phyloP scores from a whole-genome alignment of 1,139 yeast species.

The Lodderomyces oxycetoniae region DNA sequence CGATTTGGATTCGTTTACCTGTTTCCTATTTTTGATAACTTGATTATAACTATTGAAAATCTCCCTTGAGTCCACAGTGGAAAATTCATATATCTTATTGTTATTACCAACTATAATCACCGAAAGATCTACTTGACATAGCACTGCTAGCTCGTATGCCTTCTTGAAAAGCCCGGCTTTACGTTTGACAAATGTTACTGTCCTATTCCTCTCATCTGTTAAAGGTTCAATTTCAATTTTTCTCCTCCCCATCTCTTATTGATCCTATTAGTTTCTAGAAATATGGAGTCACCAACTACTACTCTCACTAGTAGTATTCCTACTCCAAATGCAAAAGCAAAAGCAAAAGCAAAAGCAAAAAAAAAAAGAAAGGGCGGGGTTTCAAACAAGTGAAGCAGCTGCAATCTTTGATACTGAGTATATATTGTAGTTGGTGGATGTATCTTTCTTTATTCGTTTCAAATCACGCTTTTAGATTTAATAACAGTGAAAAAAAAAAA shows the following conservation, averaged over 20 bases:
- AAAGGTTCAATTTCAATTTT: slow-evolving; percentile 92
- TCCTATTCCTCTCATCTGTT: slow-evolving; percentile 80
- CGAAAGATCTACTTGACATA: slow-evolving; percentile 91
- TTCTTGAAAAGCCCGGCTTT: slow-evolving; percentile 94
- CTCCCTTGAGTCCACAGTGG: slow-evolving; percentile 64
- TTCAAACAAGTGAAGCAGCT: too few relatives aligned
- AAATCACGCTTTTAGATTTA: too few relatives aligned
- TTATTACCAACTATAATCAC: slow-evolving; percentile 86
- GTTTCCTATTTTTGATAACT: slow-evolving; percentile 19
- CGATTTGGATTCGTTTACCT: slow-evolving; percentile 52
- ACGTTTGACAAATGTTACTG: slow-evolving; percentile 88
- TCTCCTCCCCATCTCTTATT: slow-evolving; percentile 99
- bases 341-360: too few relatives aligned
- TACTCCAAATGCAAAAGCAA: too few relatives aligned
- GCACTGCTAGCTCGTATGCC: slow-evolving; percentile 89
- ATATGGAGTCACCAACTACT: too few relatives aligned
- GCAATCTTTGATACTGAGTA: too few relatives aligned
- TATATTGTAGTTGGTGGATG: too few relatives aligned
- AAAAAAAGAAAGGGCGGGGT: too few relatives aligned
- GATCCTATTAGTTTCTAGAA: too few relatives aligned
- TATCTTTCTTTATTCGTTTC: too few relatives aligned
- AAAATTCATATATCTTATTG: slow-evolving; percentile 75
- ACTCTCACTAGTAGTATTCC: too few relatives aligned
- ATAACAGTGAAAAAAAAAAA: too few relatives aligned
- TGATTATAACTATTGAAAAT: slow-evolving; percentile 51